phyloP scores from a whole-genome alignment of 1,284 basidiomycete genomes.

The Termitomyces sp. region DNA sequence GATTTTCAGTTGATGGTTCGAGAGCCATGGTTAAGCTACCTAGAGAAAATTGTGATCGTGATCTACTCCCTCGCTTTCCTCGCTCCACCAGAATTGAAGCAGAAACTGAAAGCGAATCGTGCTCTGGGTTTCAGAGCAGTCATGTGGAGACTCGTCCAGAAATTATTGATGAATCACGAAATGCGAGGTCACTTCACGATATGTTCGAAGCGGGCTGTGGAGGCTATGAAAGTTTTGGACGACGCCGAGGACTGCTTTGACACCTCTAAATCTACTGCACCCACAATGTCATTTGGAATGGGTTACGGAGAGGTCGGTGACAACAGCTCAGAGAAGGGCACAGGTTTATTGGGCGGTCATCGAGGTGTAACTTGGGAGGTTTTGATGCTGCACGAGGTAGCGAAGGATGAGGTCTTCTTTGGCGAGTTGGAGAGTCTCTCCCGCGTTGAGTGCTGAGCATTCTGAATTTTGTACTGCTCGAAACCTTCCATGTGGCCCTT shows the following conservation, averaged over 20 bases:
- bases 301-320: slow-evolving; percentile 73
- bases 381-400: slow-evolving; percentile 58
- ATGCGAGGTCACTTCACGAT: slow-evolving; percentile 52
- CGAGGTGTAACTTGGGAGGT: slow-evolving; percentile 66
- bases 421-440: slow-evolving; percentile 71
- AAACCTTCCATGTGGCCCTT: not conserved
- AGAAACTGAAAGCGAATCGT: slow-evolving; percentile 57
- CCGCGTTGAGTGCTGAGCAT: slow-evolving; percentile 47
- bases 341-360: slow-evolving; percentile 71
- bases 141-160: slow-evolving; percentile 62
- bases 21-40: slow-evolving; percentile 71
- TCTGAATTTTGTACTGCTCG: not conserved
- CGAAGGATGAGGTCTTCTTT: slow-evolving; percentile 60
- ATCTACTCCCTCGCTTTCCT: slow-evolving; percentile 88
- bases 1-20: slow-evolving; percentile 72
- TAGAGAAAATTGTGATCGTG: slow-evolving; percentile 75
- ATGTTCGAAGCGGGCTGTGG: slow-evolving; percentile 72
- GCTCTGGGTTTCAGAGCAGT: slow-evolving; percentile 56
- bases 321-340: slow-evolving; percentile 57
- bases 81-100: slow-evolving; percentile 69
- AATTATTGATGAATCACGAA: slow-evolving; percentile 44
- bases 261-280: slow-evolving; percentile 46
- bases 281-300: slow-evolving; percentile 67
- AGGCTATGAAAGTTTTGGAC: slow-evolving; percentile 82
- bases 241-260: slow-evolving; percentile 75